Evolutionary conservation across 441 rosid species (phyloP).

Genomic region (Populus hybrid): DNA sequence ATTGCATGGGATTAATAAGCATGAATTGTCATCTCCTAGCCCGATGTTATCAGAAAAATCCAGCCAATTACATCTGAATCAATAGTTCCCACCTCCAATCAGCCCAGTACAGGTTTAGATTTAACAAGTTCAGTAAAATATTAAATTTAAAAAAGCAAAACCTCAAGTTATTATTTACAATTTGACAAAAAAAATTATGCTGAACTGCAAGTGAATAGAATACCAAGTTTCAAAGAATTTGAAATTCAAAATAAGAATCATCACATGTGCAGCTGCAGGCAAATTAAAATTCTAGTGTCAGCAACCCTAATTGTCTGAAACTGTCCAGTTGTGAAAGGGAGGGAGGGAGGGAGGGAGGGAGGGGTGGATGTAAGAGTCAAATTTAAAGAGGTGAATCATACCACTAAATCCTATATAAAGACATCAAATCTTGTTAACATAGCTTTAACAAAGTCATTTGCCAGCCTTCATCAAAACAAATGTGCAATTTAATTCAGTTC

Average conservation of each 20-base stretch:
- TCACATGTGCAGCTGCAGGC: not conserved
- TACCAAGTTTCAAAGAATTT: not conserved
- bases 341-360: not conserved
- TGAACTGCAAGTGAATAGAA: not conserved
- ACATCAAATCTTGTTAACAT: not conserved
- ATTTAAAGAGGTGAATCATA: not conserved
- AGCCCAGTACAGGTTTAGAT: not conserved
- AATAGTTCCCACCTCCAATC: not conserved
- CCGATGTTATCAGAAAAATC: not conserved
- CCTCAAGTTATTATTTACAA: not conserved
- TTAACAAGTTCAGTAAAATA: not conserved
- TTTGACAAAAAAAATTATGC: not conserved
- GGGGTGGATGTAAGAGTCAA: not conserved
- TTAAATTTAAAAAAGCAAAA: not conserved
- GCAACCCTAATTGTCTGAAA: not conserved
- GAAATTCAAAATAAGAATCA: not conserved
- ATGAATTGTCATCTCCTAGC: not conserved
- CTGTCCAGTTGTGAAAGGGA: not conserved
- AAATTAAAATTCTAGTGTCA: not conserved
- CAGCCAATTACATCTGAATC: not conserved
- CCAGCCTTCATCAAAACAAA: not conserved
- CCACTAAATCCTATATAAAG: not conserved
- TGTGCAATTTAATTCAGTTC: not conserved
- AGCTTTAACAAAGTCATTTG: not conserved
- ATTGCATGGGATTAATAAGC: not conserved